Evolutionary conservation across 2,329 filamentous ascomycete species (phyloP), one percentile per base, ranked within the genome.

Genomic region (Ceratocystis huliohia): DNA sequence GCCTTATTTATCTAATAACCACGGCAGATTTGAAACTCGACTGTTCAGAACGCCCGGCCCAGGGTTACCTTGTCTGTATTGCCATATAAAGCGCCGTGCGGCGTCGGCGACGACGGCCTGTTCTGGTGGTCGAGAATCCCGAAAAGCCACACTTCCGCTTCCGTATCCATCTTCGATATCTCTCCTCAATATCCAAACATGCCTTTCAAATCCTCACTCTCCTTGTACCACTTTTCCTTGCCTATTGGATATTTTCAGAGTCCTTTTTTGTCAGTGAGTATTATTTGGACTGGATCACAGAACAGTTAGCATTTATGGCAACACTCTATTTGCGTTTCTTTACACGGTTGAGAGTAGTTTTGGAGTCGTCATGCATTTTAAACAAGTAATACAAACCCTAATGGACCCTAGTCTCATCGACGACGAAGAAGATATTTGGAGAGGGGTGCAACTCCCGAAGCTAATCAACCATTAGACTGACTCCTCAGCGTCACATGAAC

Each of bases 121-220:
- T 1, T 41, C 33, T 37, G 33, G 8, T 10, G 1, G 37, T 41
- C 10, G 37, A 41, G 10, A 5, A 41, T 41, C 37, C 37, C 37
- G 37, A 41, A 15, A 41, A 13, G 37, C 13, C 37, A 41, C 13
- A 41, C 37, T 5, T 41, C 37, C 37, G 37, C 37, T 41, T 41
- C 37, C 37, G 37, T 41, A 41, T 41, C 37, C 37, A 62, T 65
- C 41, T 67, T 64, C 65, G 63, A 63, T 68, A 68, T 56, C n/a
- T 48, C 44, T 30, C 63, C 10, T 33, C 44, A 50, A 66, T 65
- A 44, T 50, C 65, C 37, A 65, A 44, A 53, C 22, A n/a, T 59
- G 41, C 44, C 33, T 48, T 48, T 66, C 59, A 53, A 66, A 50
- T 53, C 41, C 22, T 64, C 65, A 22, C 62, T 48, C 22, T 48